These are phyloP conservation scores for Melocanna baccifera DNA, from an alignment of 176 grass and related monocot species.

Conservation along the genomic window DNA sequence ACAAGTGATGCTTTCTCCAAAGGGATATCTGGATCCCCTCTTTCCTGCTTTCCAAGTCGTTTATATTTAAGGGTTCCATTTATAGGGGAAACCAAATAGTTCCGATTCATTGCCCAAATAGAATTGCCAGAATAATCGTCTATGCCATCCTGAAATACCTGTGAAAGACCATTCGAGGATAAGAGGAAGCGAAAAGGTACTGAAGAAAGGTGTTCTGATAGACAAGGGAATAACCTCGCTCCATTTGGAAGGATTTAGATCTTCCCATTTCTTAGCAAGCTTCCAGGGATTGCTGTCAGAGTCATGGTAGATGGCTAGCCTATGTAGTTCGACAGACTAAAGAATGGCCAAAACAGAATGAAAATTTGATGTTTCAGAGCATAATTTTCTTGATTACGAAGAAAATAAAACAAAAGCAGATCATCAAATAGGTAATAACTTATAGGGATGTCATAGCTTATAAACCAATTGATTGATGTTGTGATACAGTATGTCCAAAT, in stretches of 20 bases:
- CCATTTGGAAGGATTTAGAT: conserved; percentile 80
- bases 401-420: neutral
- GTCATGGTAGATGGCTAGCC: conserved; percentile 89
- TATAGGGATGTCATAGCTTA: conserved; percentile 7
- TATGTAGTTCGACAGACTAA: conserved; percentile 84
- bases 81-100: conserved; percentile 92
- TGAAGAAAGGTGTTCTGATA: conserved; percentile 12
- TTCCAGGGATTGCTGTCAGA: conserved; percentile 78
- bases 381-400: conserved; percentile 23
- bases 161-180: conserved; percentile 19
- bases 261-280: conserved; percentile 88
- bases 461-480: conserved; percentile 17
- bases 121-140: conserved; percentile 50
- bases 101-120: conserved; percentile 64
- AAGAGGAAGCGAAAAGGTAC: conserved; percentile 11
- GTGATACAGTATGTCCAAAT: conserved; percentile 9
- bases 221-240: conserved; percentile 59
- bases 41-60: conserved; percentile 88
- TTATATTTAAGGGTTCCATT: conserved; percentile 98
- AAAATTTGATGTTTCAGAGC: conserved; percentile 15
- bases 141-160: conserved; percentile 96
- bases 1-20: conserved; percentile 88
- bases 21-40: conserved; percentile 60
- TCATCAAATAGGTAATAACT: conserved; percentile 14
- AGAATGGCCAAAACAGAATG: conserved; percentile 36